These are phyloP conservation scores for Hanseniaspora guilliermondii DNA, from an alignment of 805 yeast genomes.

Conservation along the genomic window DNA sequence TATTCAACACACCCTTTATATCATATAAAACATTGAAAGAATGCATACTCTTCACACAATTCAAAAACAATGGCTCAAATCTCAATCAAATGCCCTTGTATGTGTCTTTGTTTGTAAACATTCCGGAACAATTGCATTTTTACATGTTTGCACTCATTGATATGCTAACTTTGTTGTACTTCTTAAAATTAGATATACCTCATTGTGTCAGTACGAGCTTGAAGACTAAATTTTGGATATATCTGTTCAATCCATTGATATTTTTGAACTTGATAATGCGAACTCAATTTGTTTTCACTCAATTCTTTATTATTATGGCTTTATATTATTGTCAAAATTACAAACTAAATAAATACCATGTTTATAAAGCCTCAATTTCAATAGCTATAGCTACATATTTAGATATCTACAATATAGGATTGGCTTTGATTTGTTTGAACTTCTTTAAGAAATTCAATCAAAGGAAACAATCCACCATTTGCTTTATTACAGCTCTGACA, in stretches of 20 bases:
- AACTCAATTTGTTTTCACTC: constrained; percentile 52
- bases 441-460: neutral
- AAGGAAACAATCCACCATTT: neutral
- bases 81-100: constrained; percentile 6
- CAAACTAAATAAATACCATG: neutral
- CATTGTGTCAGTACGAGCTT: constrained; percentile 19
- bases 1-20: constrained; percentile 25
- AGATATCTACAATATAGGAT: constrained; percentile 1
- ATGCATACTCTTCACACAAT: constrained; percentile 49
- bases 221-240: constrained; percentile 46
- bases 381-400: neutral
- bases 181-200: constrained; percentile 11
- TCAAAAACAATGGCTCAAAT: constrained; percentile 23
- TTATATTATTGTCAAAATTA: constrained; percentile 35
- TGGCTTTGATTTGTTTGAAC: neutral
- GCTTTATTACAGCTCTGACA: neutral
- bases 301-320: constrained; percentile 41
- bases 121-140: constrained; percentile 1
- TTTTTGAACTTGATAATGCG: constrained; percentile 55
- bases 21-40: constrained; percentile 42
- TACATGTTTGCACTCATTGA: neutral
- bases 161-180: constrained; percentile 20
- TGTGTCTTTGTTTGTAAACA: neutral
- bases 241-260: constrained; percentile 71
- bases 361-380: neutral